These are phyloP conservation scores for Epithemia pelagica DNA, from an alignment of 108 stramenopile species.

Conservation along the genomic window DNA sequence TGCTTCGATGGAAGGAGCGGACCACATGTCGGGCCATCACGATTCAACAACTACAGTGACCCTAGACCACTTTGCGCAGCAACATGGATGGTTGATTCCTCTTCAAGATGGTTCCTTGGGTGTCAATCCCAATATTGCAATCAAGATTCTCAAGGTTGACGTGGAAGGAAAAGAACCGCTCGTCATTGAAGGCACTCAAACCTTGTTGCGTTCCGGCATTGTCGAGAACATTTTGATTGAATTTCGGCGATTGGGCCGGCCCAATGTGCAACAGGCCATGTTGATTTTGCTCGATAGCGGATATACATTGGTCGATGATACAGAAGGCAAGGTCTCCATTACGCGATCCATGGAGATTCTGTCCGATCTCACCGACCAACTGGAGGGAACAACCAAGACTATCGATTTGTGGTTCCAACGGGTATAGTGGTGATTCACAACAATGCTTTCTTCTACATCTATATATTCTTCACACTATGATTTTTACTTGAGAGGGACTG, in stretches of 20 bases:
- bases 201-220: constrained; percentile 11
- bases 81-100: constrained; percentile 9
- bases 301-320: not conserved
- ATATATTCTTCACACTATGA: no score
- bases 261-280: constrained; percentile 3
- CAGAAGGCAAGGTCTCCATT: not conserved
- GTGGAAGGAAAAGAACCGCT: constrained; percentile 27
- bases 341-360: not conserved
- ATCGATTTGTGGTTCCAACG: not conserved
- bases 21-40: not conserved
- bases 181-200: constrained; percentile 16
- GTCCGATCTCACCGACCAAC: not conserved
- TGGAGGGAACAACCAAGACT: not conserved
- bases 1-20: not conserved
- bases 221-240: constrained; percentile 30
- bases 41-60: constrained; percentile 10
- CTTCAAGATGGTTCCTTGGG: not conserved
- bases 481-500: not conserved
- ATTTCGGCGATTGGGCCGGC: constrained; percentile 23
- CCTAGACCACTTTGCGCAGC: constrained; percentile 13
- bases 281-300: not conserved
- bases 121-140: constrained; percentile 3
- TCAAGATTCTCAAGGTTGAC: constrained; percentile 25
- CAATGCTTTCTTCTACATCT: no score
- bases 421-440: not conserved